phyloP scores from a whole-genome alignment of 768 basidiomycete species.

The Phylloporus rhodoxanthus region DNA sequence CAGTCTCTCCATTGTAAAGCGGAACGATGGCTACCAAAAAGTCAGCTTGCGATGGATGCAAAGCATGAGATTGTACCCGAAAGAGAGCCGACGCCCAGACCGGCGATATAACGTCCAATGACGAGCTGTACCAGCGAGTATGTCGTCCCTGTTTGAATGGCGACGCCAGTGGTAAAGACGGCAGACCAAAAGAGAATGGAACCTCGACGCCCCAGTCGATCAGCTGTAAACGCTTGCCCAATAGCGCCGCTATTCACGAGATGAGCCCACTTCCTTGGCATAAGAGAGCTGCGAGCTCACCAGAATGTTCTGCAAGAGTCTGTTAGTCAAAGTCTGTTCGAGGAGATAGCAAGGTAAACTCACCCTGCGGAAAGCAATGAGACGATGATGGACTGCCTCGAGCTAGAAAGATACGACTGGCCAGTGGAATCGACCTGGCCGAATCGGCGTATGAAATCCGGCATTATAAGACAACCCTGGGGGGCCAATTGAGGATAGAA shows the following conservation, averaged over 20 bases:
- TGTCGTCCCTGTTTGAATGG: conserved; percentile 62
- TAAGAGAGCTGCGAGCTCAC: conserved; percentile 27
- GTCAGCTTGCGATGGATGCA: conserved; percentile 1
- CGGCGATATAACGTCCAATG: conserved; percentile 69
- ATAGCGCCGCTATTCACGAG: conserved; percentile 48
- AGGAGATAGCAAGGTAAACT: neutral
- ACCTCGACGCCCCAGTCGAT: conserved; percentile 63
- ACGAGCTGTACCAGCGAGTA: conserved; percentile 60
- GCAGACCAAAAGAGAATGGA: conserved; percentile 73
- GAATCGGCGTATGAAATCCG: conserved; percentile 67
- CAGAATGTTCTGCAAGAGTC: conserved; percentile 40
- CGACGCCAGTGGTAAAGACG: conserved; percentile 65
- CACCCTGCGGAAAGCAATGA: conserved; percentile 73
- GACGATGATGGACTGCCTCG: conserved; percentile 71
- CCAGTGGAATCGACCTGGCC: conserved; percentile 49
- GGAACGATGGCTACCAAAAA: conserved; percentile 44
- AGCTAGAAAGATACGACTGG: conserved; percentile 46
- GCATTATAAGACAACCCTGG: conserved; percentile 75
- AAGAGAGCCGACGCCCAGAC: conserved; percentile 70
- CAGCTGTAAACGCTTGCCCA: conserved; percentile 68
- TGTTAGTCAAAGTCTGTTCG: neutral
- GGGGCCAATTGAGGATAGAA: neutral
- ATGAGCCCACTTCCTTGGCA: conserved; percentile 3
- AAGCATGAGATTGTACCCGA: conserved; percentile 41
- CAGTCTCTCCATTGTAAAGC: conserved; percentile 75